Evolutionary conservation across 2,329 filamentous ascomycete genomes (phyloP), one percentile per base, ranked within the genome.

Genomic region (Fusarium sp.): DNA sequence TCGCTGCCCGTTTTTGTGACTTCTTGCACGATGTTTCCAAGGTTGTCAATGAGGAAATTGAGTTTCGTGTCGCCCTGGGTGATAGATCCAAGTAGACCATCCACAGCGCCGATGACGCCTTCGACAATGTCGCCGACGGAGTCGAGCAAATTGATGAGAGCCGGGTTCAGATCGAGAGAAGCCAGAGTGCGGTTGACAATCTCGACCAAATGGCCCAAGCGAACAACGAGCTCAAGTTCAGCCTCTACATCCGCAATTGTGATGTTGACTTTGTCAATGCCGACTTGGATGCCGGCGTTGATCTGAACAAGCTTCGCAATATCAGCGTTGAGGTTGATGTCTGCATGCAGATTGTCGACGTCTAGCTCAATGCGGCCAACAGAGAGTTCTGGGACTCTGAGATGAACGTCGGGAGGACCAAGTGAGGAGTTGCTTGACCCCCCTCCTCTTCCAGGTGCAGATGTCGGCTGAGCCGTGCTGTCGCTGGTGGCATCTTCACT

Each of bases 261-360:
- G 22, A 70, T 70, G 24, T 70, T 70, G 61, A 70, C 68, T 41
- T 70, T 70, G 15, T 70, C 68, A 15, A 70, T 66, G 4, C 60
- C 60, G 17, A 70, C 5, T 28, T 70, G 66, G 14, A 70, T 71
- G 9, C 68, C 68, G 1, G 68, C 68, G 13, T 70, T 70, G 5
- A 70, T 41, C 39, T 70, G 68, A 10, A 70, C 68, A 1, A 70
- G 67, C 12, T 66, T 66, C 0, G 68, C 68, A 7, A 70, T 62
- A 10, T 70, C 61, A 4, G 68, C 68, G 11, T 70, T 70, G 22
- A 70, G 67, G 15, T 70, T 70, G 61, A 70, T 71, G 20, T 70
- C 68, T 31, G 67, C 68, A 22, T 71, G 68, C 1, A 70, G 49
- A 22, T 70, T 70, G 38, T 70, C 68, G 44, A 70, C 68, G 6